A percentile compares a stretch with the other conserved stretches of the same genome.
Evolutionary conservation across 2,329 filamentous ascomycete genomes (phyloP).

Genomic region (Blastomyces emzantsi): DNA sequence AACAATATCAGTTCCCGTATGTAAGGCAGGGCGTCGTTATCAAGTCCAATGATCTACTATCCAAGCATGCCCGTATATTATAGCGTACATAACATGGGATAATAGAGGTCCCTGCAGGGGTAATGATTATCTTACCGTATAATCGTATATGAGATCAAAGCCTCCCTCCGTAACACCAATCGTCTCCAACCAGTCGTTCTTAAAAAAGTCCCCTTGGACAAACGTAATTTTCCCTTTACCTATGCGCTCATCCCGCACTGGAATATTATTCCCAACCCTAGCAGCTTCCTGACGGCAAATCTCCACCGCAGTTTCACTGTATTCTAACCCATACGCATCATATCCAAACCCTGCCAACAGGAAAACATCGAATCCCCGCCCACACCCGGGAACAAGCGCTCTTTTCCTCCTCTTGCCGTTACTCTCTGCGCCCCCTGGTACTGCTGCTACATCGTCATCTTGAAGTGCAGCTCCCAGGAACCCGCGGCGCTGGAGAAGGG

Average conservation of each 20-base stretch:
- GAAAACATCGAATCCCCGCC: slow-evolving; percentile 70
- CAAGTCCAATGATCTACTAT: background rate
- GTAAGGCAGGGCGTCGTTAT: background rate
- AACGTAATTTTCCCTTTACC: slow-evolving; percentile 35
- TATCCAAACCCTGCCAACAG: slow-evolving; percentile 67
- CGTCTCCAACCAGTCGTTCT: slow-evolving; percentile 34
- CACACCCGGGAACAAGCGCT: slow-evolving; percentile 73
- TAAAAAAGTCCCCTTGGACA: slow-evolving; percentile 39
- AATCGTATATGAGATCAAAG: slow-evolving; percentile 52
- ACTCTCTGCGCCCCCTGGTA: slow-evolving; percentile 11
- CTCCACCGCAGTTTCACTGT: slow-evolving; percentile 44
- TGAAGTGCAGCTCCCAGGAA: slow-evolving; percentile 31
- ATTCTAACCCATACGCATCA: slow-evolving; percentile 67
- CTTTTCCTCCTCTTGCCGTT: slow-evolving; percentile 34
- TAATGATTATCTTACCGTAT: slow-evolving; percentile 41
- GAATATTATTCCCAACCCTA: slow-evolving; percentile 28
- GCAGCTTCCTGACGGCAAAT: slow-evolving; percentile 30
- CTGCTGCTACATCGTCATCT: slow-evolving; percentile 21
- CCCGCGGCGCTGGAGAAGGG: slow-evolving; percentile 34
- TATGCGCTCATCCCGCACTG: slow-evolving; percentile 26
- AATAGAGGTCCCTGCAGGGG: background rate
- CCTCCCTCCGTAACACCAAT: slow-evolving; percentile 26
- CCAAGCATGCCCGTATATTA: background rate
- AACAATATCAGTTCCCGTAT: background rate
- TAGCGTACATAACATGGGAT: background rate